Evolutionary conservation across 2,329 filamentous ascomycete genomes (phyloP), one percentile per base, ranked within the genome.

Genomic region (Magnaporthiopsis poae): DNA sequence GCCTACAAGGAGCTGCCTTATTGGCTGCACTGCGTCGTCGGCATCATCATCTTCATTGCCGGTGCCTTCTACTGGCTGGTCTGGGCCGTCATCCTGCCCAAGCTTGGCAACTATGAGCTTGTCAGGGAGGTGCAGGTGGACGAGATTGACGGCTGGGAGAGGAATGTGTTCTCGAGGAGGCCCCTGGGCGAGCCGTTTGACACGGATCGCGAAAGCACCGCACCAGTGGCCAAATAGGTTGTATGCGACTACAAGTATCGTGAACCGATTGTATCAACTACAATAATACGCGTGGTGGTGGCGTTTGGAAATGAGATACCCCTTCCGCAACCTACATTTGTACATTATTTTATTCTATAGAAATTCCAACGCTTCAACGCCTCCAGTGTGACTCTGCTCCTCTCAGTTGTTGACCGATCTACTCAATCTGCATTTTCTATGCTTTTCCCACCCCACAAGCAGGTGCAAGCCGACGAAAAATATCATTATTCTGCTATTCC

Each of bases 141-240:
- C 68, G 80, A 80, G 0, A 80, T 84, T 60, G 86, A 89, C 72
- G 86, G 87, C 1, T 89, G 87, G 87, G 85, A 86, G 70, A 78
- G 83, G 39, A 84, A 77, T 66, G 79, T 83, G 2, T 87, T 88
- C 71, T 75, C 78, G 2, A 78, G 73, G 67, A 73, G 78, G 68
- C 81, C 83, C 9, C 64, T 69, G 33, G 31, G 59, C 59, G n/a
- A 60, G n/a, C 27, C 9, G 9, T 1, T 61, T 3, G 60, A 33
- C 12, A 33, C 25, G 11, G 60, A 61, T 5, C 21, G 9, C 2
- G 46, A 56, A 56, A 25, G 46, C 46, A 25, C 9, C 1, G 46
- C 46, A 25, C 21, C 46, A 3, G 18, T 25, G 46, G 18, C 46
- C 46, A 56, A 25, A 8, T 56, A 25, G n/a, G 46, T 11, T 4